Evolutionary conservation across 257 asterid species (phyloP).

Genomic region (Jacaranda mimosifolia): DNA sequence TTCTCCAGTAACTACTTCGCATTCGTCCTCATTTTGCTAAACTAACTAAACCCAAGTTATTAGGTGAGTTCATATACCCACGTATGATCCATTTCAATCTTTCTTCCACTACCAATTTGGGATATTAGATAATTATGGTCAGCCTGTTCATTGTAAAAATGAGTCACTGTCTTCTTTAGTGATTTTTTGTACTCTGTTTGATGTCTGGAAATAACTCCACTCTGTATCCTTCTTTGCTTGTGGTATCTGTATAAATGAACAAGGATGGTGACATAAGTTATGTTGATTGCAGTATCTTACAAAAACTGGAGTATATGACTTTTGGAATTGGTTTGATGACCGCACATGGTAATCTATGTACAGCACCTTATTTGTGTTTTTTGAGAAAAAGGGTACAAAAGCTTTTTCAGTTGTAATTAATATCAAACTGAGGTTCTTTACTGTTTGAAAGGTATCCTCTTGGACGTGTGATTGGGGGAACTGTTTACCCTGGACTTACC

Average conservation of each 20-base stretch:
- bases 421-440: background rate
- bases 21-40: no score
- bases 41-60: no score
- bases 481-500: slow-evolving; percentile 98
- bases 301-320: slow-evolving; percentile 96
- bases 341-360: slow-evolving; percentile 83
- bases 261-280: slow-evolving; percentile 42
- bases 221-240: slow-evolving; percentile 22
- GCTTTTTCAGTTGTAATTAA: background rate
- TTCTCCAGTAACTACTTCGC: no score
- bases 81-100: background rate
- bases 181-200: background rate
- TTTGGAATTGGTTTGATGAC: slow-evolving; percentile 99
- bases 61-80: no score
- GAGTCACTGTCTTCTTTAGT: background rate
- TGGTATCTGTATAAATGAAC: background rate
- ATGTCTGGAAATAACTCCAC: background rate
- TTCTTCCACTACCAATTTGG: background rate
- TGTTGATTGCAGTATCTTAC: slow-evolving; percentile 79
- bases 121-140: slow-evolving; percentile 7
- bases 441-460: slow-evolving; percentile 85
- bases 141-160: background rate
- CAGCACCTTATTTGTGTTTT: slow-evolving; percentile 15
- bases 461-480: slow-evolving; percentile 99
- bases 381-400: background rate